Conservation (phyloP, 2,329 filamentous ascomycete species). For the Proliferodiscus dingleyae region DNA sequence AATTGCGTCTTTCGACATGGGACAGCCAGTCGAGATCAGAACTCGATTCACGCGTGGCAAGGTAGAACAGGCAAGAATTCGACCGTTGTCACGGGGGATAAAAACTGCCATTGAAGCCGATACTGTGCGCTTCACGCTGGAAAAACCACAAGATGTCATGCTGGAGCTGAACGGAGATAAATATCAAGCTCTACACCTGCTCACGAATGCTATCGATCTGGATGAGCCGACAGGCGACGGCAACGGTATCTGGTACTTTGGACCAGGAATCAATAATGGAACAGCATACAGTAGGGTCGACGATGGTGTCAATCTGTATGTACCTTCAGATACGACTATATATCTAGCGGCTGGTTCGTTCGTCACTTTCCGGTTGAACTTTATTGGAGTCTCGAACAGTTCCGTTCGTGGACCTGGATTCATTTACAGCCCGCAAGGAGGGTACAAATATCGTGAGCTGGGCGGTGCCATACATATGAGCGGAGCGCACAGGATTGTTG, state of each 20-base stretch:
- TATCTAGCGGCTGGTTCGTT: constrained; percentile 19
- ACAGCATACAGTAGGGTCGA: constrained; percentile 2
- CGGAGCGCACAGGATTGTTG: constrained; percentile 16
- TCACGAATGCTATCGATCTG: constrained; percentile 22
- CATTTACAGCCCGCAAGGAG: constrained; percentile 12
- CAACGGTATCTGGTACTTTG: constrained; percentile 25
- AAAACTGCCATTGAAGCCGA: constrained; percentile 3
- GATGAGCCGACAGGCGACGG: constrained; percentile 9
- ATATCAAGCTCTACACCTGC: constrained; percentile 27
- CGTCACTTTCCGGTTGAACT: constrained; percentile 16
- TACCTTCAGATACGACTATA: too few relatives aligned
- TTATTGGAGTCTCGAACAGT: constrained; percentile 17
- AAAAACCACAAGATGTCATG: constrained; percentile 16
- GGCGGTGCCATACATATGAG: constrained; percentile 15
- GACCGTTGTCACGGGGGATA: constrained; percentile 17
- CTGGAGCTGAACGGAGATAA: constrained; percentile 28
- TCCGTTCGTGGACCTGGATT: constrained; percentile 25
- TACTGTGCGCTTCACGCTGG: constrained; percentile 14
- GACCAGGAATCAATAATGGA: constrained; percentile 22
- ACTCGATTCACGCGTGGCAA: too few relatives aligned
- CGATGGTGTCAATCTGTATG: constrained; percentile 23
- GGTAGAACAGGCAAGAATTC: too few relatives aligned
- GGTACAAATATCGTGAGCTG: too few relatives aligned
- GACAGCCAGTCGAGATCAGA: too few relatives aligned
- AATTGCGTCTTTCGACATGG: too few relatives aligned